Base-by-base conservation (phyloP, 805 yeast species). In the Candida montana region DNA sequence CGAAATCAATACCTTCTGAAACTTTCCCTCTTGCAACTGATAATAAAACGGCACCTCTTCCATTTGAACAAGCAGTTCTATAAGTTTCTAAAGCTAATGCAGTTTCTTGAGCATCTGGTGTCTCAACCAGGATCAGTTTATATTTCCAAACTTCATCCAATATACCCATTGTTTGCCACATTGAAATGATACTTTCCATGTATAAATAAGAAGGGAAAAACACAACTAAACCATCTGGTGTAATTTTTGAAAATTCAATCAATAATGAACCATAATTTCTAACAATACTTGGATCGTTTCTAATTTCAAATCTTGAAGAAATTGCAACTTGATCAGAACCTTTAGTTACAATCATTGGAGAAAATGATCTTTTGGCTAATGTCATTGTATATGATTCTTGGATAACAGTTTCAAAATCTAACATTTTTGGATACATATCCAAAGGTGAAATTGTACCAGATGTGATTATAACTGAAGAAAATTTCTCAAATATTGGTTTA, bases 1-100 rank as follows among this genome's bases (percentile, higher is more conserved):
- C 98, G 67, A 93, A 93, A 88, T 93, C 99, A 52, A 93, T 93
- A 47, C 99, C 99, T 64, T 93, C 99, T 1, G 95, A 85, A 1
- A 93, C 99, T 59, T 93, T 93, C 8, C 99, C 99, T 74, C 99
- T 89, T 12, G 99, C 99, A 46, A 93, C 99, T 28, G 96, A 88
- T 31, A 93, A 72, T 55, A 93, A 72, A 2, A 95, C 91, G 0
- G 99, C 99, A 4, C 99, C 99, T 50, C 99, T 72, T 4, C 99
- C 99, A 62, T 93, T 93, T 1, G 91, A 81, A 57, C 99, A 93
- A 0, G 99, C 99, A 26, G 89, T 85, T 55, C 99, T 71, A 61
- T 90, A 93, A 0, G 98, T 93, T 50, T 93, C 99, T 51, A 93
- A 67, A 0, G 99, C 99, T 47, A 93, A 65, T 2, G 96, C 83